phyloP scores from a whole-genome alignment of 441 rosid genomes.

The Croton laevigatus region DNA sequence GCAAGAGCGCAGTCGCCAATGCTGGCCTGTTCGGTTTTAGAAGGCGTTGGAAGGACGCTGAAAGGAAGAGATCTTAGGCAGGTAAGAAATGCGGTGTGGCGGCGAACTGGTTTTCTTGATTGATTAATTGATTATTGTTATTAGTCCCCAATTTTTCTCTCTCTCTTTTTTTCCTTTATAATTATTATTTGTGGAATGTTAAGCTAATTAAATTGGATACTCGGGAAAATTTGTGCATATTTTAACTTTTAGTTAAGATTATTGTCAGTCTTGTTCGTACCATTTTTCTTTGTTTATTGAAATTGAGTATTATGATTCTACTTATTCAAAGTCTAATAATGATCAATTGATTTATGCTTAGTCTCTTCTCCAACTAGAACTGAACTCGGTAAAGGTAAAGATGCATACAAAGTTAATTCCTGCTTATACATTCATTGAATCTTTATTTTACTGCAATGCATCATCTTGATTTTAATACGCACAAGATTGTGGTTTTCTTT shows the following conservation, averaged over 20 bases:
- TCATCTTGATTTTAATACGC: too few species aligned
- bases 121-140: slow-evolving; percentile 26
- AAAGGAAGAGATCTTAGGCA: slow-evolving; percentile 88
- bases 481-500: too few species aligned
- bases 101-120: slow-evolving; percentile 80
- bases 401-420: too few species aligned
- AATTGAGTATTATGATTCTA: background rate
- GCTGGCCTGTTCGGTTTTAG: slow-evolving; percentile 73
- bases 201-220: background rate
- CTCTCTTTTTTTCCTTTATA: background rate
- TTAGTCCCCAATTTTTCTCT: background rate
- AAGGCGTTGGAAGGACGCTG: slow-evolving; percentile 86
- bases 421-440: too few species aligned
- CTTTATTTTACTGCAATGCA: too few species aligned
- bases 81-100: slow-evolving; percentile 83
- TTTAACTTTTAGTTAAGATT: background rate
- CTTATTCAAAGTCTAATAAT: background rate
- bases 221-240: background rate
- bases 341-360: too few species aligned
- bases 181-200: slow-evolving; percentile 10
- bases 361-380: too few species aligned
- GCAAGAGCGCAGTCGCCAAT: slow-evolving; percentile 58
- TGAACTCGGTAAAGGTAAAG: too few species aligned
- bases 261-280: too few species aligned
- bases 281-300: background rate